Conservation (phyloP, 73 alveolate genomes). For the Paramecium sexaurelia region DNA sequence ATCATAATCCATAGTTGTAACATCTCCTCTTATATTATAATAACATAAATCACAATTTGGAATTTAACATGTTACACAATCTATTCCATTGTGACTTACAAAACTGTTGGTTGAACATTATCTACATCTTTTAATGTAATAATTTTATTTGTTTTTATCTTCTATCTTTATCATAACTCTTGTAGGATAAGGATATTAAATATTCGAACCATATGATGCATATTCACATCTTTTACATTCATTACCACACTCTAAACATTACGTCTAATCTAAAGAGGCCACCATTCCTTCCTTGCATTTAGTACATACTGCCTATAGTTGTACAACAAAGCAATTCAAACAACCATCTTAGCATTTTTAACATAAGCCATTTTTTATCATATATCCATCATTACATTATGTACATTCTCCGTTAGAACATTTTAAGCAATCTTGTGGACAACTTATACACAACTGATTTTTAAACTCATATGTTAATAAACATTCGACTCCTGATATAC, state of each 20-base stretch:
- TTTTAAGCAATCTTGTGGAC: neutral
- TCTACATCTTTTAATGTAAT: constrained; percentile 25
- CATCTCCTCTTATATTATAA: neutral
- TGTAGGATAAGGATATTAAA: neutral
- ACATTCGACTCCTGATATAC: neutral
- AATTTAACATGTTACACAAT: neutral
- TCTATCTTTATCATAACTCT: neutral
- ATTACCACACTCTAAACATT: neutral
- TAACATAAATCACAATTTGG: neutral
- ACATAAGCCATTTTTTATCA: neutral
- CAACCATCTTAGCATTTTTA: neutral
- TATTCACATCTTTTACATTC: constrained; percentile 11
- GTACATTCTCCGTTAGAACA: constrained; percentile 5
- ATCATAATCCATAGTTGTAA: neutral
- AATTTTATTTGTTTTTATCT: neutral
- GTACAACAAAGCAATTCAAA: neutral
- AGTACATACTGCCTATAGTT: neutral
- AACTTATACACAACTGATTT: neutral
- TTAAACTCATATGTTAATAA: neutral
- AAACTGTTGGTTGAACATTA: neutral
- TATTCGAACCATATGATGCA: neutral
- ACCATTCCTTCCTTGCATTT: neutral
- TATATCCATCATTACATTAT: neutral
- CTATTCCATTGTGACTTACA: neutral
- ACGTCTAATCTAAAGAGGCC: neutral